These are phyloP conservation scores for Gastrolobium villosum DNA, from an alignment of 306 rosid species.

Conservation along the genomic window DNA sequence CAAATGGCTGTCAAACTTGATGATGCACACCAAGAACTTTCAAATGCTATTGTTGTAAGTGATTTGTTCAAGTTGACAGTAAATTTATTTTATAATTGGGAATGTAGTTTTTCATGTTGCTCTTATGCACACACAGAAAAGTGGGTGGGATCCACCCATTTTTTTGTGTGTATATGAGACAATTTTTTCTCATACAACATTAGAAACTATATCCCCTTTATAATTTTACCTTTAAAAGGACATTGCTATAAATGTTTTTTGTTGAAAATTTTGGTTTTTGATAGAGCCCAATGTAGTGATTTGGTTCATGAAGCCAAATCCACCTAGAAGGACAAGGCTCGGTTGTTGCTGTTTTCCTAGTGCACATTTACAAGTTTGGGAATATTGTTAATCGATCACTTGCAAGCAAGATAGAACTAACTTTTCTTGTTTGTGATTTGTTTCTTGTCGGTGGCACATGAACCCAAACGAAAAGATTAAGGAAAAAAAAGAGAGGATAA, in stretches of 20 bases:
- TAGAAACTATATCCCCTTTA: background rate
- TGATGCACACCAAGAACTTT: slow-evolving; percentile 97
- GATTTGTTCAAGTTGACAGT: slow-evolving; percentile 18
- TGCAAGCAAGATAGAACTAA: background rate
- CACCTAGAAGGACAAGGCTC: slow-evolving; percentile 4
- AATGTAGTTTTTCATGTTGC: too few relatives aligned
- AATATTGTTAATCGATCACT: background rate
- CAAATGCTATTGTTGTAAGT: slow-evolving; percentile 94
- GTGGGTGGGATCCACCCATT: too few relatives aligned
- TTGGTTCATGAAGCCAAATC: slow-evolving; percentile 22
- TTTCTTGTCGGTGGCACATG: background rate
- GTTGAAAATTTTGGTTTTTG: slow-evolving; percentile 19
- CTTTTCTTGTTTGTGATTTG: slow-evolving; percentile 22
- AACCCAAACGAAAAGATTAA: too few relatives aligned
- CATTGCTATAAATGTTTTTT: slow-evolving; percentile 27
- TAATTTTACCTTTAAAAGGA: background rate
- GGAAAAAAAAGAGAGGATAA: too few relatives aligned
- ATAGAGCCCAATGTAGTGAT: slow-evolving; percentile 9
- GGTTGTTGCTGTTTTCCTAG: slow-evolving; percentile 24
- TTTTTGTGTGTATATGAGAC: too few relatives aligned
- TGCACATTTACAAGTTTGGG: background rate
- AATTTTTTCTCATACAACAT: too few relatives aligned
- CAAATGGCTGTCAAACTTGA: slow-evolving; percentile 96
- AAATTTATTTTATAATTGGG: background rate
- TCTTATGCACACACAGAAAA: too few relatives aligned